Conservation (phyloP, 2,329 filamentous ascomycete species). For the Trichoderma sp. region DNA sequence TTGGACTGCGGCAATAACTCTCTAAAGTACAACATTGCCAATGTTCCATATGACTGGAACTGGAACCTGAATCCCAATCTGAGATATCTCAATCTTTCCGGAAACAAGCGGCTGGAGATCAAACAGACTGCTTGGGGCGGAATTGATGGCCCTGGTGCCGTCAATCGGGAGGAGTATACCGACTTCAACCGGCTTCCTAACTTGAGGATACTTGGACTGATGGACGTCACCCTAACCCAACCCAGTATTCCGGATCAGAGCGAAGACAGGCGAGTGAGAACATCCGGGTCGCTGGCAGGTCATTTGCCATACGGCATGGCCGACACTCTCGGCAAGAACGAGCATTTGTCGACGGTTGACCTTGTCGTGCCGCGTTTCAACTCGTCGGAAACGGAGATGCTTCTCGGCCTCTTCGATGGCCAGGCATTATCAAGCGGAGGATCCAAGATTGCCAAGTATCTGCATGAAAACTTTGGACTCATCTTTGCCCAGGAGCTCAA, state of each 20-base stretch:
- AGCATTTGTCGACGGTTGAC: constrained; percentile 94
- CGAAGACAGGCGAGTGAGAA: constrained; percentile 91
- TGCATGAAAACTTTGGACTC: constrained; percentile 92
- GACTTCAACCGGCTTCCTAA: constrained; percentile 87
- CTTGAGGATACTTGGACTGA: constrained; percentile 84
- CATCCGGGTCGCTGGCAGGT: constrained; percentile 91
- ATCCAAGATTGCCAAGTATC: constrained; percentile 92
- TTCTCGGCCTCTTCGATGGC: constrained; percentile 95
- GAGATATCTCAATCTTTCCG: constrained; percentile 92
- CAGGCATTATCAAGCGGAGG: constrained; percentile 86
- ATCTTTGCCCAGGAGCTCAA: constrained; percentile 83
- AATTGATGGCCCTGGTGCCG: constrained; percentile 53
- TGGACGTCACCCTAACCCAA: constrained; percentile 96
- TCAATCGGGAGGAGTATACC: constrained; percentile 68
- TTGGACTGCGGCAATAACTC: constrained; percentile 94
- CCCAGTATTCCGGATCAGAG: constrained; percentile 93
- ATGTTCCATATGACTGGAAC: constrained; percentile 99
- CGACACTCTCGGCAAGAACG: constrained; percentile 87
- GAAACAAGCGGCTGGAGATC: constrained; percentile 95
- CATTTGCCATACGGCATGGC: constrained; percentile 96
- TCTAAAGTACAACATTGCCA: constrained; percentile 97
- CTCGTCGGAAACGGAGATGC: constrained; percentile 83
- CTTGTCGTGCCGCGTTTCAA: constrained; percentile 92
- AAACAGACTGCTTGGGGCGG: constrained; percentile 55
- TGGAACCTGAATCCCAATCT: constrained; percentile 98